These are phyloP conservation scores for Serendipita vermifera DNA, from an alignment of 768 basidiomycete genomes.

Conservation along the genomic window DNA sequence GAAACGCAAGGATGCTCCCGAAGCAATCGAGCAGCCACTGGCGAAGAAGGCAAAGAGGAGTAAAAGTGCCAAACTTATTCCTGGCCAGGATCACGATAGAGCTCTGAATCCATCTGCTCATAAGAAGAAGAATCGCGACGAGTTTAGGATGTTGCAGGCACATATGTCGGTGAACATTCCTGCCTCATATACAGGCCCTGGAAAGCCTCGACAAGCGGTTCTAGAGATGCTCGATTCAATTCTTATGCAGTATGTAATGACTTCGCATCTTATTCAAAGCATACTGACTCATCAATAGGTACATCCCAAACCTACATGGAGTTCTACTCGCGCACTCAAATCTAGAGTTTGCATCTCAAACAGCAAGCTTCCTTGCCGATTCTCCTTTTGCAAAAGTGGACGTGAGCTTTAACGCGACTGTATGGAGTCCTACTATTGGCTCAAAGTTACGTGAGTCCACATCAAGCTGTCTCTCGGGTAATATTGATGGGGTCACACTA, in stretches of 20 bases:
- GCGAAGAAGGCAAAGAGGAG: constrained; percentile 17
- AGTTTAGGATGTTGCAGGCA: constrained; percentile 54
- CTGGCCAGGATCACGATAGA: constrained; percentile 28
- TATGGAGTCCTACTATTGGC: constrained; percentile 80
- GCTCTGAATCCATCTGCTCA: constrained; percentile 17
- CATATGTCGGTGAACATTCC: constrained; percentile 61
- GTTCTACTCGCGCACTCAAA: constrained; percentile 81
- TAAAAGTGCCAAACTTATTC: too few relatives aligned
- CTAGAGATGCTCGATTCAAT: constrained; percentile 88
- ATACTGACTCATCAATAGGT: constrained; percentile 38
- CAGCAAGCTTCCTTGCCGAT: constrained; percentile 59
- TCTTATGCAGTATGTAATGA: constrained; percentile 69
- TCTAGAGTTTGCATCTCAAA: constrained; percentile 47
- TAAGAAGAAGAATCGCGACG: constrained; percentile 20
- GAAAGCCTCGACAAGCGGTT: constrained; percentile 44
- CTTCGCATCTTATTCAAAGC: neutral
- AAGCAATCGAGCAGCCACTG: constrained; percentile 19
- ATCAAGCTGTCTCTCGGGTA: neutral
- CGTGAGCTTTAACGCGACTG: constrained; percentile 65
- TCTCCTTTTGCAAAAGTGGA: constrained; percentile 73
- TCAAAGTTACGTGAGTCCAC: constrained; percentile 55
- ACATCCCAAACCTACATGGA: constrained; percentile 74
- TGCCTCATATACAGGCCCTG: constrained; percentile 46
- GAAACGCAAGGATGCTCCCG: constrained; percentile 12
- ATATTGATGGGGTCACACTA: neutral